A percentile compares a stretch with the other conserved stretches of the same genome.
Evolutionary conservation across 208 protist species (phyloP).

Genomic region (Leptomonas pyrrhocoris): DNA sequence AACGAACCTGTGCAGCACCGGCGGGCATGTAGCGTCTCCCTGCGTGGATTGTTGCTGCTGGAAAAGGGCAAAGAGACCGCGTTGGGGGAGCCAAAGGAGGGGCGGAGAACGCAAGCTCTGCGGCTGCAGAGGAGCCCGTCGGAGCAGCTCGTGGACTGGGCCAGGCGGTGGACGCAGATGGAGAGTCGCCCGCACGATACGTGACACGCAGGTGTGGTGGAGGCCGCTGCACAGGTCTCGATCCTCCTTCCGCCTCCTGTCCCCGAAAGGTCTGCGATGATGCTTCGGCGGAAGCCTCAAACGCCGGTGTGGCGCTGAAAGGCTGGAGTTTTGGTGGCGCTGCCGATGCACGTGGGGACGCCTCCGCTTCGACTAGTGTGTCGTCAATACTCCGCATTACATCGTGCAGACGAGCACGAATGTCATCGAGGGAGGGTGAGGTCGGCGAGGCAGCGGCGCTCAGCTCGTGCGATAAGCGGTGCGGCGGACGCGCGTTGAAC

Average conservation of each 20-base stretch:
- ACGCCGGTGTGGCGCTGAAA: not conserved
- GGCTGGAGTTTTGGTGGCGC: not conserved
- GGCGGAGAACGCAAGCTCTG: too few relatives aligned
- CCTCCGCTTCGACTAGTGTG: constrained; percentile 17
- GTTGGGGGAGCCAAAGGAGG: not conserved
- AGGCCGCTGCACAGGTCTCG: not conserved
- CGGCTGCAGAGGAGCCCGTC: not conserved
- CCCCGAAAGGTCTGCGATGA: not conserved
- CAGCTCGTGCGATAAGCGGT: constrained; percentile 1
- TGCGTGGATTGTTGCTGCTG: not conserved
- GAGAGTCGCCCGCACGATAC: not conserved
- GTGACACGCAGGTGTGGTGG: not conserved
- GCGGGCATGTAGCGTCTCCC: too few relatives aligned
- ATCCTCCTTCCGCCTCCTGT: not conserved
- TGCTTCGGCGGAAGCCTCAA: not conserved
- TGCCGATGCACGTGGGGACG: not conserved
- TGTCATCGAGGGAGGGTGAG: constrained; percentile 30
- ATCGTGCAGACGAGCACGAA: constrained; percentile 42
- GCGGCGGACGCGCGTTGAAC: not conserved
- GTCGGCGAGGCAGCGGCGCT: constrained; percentile 7
- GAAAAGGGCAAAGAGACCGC: not conserved
- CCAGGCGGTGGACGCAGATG: not conserved
- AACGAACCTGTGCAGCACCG: not conserved
- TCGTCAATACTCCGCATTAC: constrained; percentile 64
- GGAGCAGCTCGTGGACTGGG: not conserved